phyloP scores from a whole-genome alignment of 2,329 filamentous ascomycete species.

The Colletotrichum plurivorum region DNA sequence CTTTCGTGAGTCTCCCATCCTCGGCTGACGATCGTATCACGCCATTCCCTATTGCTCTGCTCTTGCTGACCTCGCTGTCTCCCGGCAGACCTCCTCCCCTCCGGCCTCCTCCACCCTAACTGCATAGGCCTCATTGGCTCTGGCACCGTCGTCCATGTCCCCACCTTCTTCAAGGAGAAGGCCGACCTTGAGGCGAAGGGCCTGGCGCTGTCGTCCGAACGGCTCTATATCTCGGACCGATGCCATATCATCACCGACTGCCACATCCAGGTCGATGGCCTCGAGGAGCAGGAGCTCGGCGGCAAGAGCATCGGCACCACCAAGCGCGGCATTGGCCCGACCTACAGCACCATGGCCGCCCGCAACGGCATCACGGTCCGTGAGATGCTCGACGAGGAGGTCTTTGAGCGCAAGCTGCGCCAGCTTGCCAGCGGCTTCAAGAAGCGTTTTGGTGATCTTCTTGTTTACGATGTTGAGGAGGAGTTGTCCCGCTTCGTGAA shows the following conservation, averaged over 20 bases:
- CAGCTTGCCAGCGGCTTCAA: constrained; percentile 73
- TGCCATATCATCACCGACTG: constrained; percentile 76
- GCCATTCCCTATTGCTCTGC: constrained; percentile 27
- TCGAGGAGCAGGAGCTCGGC: constrained; percentile 72
- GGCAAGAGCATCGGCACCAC: constrained; percentile 53
- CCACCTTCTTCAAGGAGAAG: constrained; percentile 59
- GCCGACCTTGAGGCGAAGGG: constrained; percentile 55
- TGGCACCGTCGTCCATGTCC: constrained; percentile 76
- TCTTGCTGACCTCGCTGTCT: constrained; percentile 55
- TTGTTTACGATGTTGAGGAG: constrained; percentile 77
- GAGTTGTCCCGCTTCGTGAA: constrained; percentile 64
- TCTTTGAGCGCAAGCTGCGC: constrained; percentile 77
- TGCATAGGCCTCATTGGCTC: constrained; percentile 83
- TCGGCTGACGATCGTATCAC: constrained; percentile 11
- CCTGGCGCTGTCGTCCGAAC: constrained; percentile 54
- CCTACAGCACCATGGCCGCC: constrained; percentile 66
- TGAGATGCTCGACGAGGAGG: constrained; percentile 76
- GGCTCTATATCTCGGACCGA: constrained; percentile 75
- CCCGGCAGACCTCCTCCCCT: constrained; percentile 71
- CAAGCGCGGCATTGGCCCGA: constrained; percentile 56
- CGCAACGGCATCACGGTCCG: constrained; percentile 75
- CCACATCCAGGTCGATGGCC: constrained; percentile 77
- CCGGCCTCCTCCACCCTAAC: constrained; percentile 78
- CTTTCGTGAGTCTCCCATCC: constrained; percentile 38
- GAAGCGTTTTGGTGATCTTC: constrained; percentile 77